Evolutionary conservation across 2,329 filamentous ascomycete species (phyloP).

Genomic region (Hymenoscyphus albidus): DNA sequence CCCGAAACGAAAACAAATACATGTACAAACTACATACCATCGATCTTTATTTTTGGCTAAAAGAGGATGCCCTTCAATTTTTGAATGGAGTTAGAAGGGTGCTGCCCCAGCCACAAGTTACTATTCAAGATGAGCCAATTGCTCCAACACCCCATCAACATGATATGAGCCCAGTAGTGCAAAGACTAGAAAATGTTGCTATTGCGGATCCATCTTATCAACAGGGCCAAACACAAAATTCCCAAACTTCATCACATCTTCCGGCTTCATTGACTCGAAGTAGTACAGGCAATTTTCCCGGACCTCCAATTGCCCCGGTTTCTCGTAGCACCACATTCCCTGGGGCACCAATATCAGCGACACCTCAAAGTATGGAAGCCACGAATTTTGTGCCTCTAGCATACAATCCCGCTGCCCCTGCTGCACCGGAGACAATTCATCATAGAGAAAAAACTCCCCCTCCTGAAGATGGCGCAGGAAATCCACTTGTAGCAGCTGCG

Average conservation of each 20-base stretch:
- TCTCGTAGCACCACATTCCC: conserved; percentile 20
- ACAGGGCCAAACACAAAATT: conserved; percentile 30
- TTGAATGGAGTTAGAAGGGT: conserved; percentile 64
- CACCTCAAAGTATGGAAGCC: conserved; percentile 36
- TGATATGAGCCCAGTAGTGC: conserved; percentile 65
- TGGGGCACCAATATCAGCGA: conserved; percentile 35
- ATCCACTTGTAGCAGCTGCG: conserved; percentile 56
- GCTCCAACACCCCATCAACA: conserved; percentile 44
- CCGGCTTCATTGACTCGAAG: conserved; percentile 9
- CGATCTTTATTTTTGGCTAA: conserved; percentile 78
- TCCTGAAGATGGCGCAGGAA: conserved; percentile 60
- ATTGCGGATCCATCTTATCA: conserved; percentile 56
- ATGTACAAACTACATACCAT: conserved; percentile 73
- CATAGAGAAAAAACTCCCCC: conserved; percentile 78
- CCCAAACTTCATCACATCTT: conserved; percentile 22
- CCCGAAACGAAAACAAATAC: conserved; percentile 70
- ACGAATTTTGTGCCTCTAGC: conserved; percentile 59
- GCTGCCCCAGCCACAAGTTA: conserved; percentile 56
- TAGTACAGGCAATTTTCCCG: conserved; percentile 8
- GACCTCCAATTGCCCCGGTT: conserved; percentile 4
- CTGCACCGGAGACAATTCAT: conserved; percentile 65
- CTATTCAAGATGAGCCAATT: conserved; percentile 61
- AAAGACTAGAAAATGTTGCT: conserved; percentile 68
- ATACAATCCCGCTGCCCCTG: conserved; percentile 76
- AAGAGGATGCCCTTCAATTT: conserved; percentile 66